Evolutionary conservation across 1,284 basidiomycete species (phyloP), one percentile per base, ranked within the genome.

Genomic region (Mycosarcoma mackinlayi): DNA sequence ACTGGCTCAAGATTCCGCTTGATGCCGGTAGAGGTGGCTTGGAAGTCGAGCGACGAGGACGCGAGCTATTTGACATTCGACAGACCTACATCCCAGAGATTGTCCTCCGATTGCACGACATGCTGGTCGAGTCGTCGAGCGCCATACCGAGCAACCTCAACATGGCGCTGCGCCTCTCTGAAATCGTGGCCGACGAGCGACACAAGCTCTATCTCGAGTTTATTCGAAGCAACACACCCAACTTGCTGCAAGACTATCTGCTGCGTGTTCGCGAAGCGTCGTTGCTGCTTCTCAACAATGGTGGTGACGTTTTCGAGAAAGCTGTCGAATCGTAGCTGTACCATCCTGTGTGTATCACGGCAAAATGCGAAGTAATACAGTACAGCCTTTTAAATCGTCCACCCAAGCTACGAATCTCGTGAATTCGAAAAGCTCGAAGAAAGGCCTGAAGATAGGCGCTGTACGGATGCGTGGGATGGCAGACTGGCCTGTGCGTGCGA

Each of bases 41-140:
- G 64, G 24, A 73, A 87, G 88, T 85, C 44, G 87, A 90, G 49
- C 86, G 86, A 11, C 86, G 92, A 13, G 84, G 85, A 19, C 85
- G 85, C 24, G 92, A 96, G 73, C 87, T 96, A 47, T 84, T 87
- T 3, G 87, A 91, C 21, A 92, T 97, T 57, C 88, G 94, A 28
- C 90, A 92, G 74, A 89, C 94, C 33, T 95, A 92, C 83, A 86
- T 98, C 18, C 95, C 94, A 0, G 93, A 97, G 80, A 86, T 98
- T 34, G 88, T 98, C 68, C 86, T 97, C 62, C 89, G 92, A 19
- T 84, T 98, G 16, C 94, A 98, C 79, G 85, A 86, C 28, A 85
- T 90, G 56, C 85, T 98, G 13, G 87, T 89, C 64, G 85, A 87
- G 33, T 91, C 92, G 6, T 85, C 89, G 18, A 81, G 85, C 6